Conservation (phyloP, 345 rosid species). For the Salix purpurea region DNA sequence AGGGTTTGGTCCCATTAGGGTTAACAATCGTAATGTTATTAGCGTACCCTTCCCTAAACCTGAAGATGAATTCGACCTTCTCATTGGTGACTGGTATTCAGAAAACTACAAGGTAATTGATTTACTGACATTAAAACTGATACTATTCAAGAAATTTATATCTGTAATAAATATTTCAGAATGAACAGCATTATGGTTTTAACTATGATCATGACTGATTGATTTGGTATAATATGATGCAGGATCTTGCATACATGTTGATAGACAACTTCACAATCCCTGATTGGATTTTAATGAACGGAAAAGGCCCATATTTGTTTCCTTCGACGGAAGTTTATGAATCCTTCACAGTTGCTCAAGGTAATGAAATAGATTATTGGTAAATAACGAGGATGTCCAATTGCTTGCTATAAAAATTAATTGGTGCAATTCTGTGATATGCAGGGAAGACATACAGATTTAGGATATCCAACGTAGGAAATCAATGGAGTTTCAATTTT, state of each 20-base stretch:
- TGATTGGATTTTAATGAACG: conserved; percentile 33
- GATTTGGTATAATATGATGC: neutral
- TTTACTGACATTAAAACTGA: too few relatives aligned
- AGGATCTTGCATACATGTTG: conserved; percentile 8
- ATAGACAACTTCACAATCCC: conserved; percentile 9
- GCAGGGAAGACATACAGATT: conserved; percentile 49
- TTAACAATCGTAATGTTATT: conserved; percentile 4
- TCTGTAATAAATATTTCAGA: neutral
- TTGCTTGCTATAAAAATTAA: neutral
- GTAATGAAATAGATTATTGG: conserved; percentile 3
- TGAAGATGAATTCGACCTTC: conserved; percentile 20
- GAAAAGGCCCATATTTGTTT: conserved; percentile 23
- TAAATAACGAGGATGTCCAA: neutral
- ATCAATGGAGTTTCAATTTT: conserved; percentile 47
- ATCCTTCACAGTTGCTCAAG: conserved; percentile 31
- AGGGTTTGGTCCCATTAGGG: conserved; percentile 17
- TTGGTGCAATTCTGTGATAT: neutral
- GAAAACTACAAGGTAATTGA: conserved; percentile 39
- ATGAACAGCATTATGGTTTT: neutral
- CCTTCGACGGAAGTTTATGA: conserved; percentile 8
- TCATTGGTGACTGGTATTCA: conserved; percentile 8
- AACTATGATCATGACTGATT: neutral
- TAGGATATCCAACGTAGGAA: conserved; percentile 59
- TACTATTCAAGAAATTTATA: too few relatives aligned
- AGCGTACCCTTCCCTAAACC: conserved; percentile 13